Base-by-base conservation (phyloP, 495 filamentous ascomycete genomes). In the Aspergillus nidulans region DNA sequence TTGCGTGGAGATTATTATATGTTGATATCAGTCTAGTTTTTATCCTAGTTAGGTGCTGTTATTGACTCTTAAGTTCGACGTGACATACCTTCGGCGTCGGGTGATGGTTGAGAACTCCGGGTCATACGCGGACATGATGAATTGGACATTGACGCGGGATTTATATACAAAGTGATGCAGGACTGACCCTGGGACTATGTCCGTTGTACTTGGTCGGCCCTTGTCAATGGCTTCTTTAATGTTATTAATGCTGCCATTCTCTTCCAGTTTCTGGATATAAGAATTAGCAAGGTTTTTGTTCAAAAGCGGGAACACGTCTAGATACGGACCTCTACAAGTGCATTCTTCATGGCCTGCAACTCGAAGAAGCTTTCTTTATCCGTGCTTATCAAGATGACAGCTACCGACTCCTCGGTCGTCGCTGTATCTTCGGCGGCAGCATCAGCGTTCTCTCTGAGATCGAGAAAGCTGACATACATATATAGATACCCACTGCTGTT, bases 401-500 rank as follows among this genome's bases (percentile, higher is more conserved):
- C 92, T n/a, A 92, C 82, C 38, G 91, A 88, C 41, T 91, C 88
- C 45, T 89, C 81, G 26, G 78, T 79, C 18, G 72, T 65, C 8
- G 74, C 71, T 24, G 69, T 63, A 12, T 73, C 69, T 50, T 72
- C 58, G 28, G 59, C 61, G 18, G 49, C 60, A 26, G 61, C 61
- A 47, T 64, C 47, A 25, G 65, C 61, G 45, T 71, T 61, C 38
- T 69, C 70, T 34, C 68, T 66, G 30, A 77, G 60, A 40, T 78
- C 71, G 49, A 97, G 79, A 65, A 97, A 99, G 71, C 89, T 94
- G 67, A 97, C 92, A 66, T 97, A 99, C 89, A 97, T 97, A 74
- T 97, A 96, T 2, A 99, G 80, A 67, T 94, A 97, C n/a, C 95
- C 95, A 44, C 85, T 87, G 63, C 88, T 95, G 74, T 99, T 99